phyloP scores from a whole-genome alignment of 257 asterid species.

The Voacanga thouarsii region DNA sequence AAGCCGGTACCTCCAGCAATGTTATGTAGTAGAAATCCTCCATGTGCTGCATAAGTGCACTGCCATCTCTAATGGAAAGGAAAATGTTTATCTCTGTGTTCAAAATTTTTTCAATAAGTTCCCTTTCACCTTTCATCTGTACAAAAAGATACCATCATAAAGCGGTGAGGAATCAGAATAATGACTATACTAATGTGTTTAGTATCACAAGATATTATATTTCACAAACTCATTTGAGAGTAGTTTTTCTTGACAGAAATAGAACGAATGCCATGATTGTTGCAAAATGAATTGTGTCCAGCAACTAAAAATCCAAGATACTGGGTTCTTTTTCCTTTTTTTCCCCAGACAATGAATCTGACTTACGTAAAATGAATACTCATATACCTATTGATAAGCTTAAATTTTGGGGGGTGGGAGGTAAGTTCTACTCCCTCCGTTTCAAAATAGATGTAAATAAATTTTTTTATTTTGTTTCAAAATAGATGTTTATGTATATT shows the following conservation, averaged over 20 bases:
- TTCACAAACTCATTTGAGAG: neutral
- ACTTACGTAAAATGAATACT: neutral
- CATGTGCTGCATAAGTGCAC: constrained; percentile 99
- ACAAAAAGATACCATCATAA: constrained; percentile 5
- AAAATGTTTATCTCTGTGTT: constrained; percentile 92
- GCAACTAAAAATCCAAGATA: neutral
- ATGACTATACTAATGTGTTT: neutral
- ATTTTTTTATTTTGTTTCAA: no score
- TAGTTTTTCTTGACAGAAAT: neutral
- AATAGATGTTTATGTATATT: no score
- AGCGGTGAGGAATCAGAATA: constrained; percentile 1
- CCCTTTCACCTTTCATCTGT: constrained; percentile 96
- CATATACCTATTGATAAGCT: neutral
- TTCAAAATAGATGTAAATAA: no score
- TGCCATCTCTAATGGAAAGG: constrained; percentile 93
- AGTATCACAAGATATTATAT: neutral
- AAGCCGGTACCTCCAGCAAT: constrained; percentile 64
- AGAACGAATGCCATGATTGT: neutral
- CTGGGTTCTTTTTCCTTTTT: neutral
- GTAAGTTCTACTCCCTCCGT: no score
- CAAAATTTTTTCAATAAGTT: constrained; percentile 82
- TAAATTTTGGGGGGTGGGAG: no score
- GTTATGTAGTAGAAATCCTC: constrained; percentile 92
- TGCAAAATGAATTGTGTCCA: neutral
- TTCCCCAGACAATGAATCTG: neutral